Percentiles rank a stretch among this genome's conserved stretches.
Conservation (phyloP, 441 rosid species). For the Lepidium campestre region DNA sequence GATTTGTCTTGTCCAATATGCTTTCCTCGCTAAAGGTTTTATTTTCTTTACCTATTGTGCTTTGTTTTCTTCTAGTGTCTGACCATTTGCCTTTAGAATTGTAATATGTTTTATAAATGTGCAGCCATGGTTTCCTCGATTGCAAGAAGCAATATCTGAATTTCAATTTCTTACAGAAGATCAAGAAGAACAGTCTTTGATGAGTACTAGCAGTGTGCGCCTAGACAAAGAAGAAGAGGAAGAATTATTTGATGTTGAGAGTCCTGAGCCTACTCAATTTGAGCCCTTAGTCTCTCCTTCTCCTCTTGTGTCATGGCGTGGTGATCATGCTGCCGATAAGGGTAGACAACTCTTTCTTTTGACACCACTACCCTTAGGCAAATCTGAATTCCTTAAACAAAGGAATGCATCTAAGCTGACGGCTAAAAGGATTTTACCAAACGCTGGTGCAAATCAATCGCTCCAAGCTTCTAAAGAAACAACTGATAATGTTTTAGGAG, state of each 20-base stretch:
- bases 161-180: constrained; percentile 21
- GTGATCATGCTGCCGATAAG: constrained; percentile 49
- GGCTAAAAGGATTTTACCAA: constrained; percentile 29
- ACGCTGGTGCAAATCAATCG: constrained; percentile 30
- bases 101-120: constrained; percentile 8
- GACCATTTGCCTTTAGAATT: background rate
- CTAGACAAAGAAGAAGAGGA: constrained; percentile 28
- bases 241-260: constrained; percentile 39
- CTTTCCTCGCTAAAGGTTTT: constrained; percentile 65
- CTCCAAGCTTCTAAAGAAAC: constrained; percentile 33
- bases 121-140: constrained; percentile 89
- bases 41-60: background rate
- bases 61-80: background rate
- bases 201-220: constrained; percentile 21
- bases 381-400: constrained; percentile 44
- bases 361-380: constrained; percentile 75
- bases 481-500: constrained; percentile 36
- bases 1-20: constrained; percentile 48
- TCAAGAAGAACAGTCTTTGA: constrained; percentile 22
- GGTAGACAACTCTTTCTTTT: constrained; percentile 72
- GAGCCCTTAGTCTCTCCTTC: constrained; percentile 80
- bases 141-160: constrained; percentile 37
- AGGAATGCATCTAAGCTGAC: constrained; percentile 33
- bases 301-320: constrained; percentile 87
- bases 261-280: constrained; percentile 50